Evolutionary conservation across 2,329 filamentous ascomycete genomes (phyloP), one percentile per base, ranked within the genome.

Genomic region (Fusarium algeriense): DNA sequence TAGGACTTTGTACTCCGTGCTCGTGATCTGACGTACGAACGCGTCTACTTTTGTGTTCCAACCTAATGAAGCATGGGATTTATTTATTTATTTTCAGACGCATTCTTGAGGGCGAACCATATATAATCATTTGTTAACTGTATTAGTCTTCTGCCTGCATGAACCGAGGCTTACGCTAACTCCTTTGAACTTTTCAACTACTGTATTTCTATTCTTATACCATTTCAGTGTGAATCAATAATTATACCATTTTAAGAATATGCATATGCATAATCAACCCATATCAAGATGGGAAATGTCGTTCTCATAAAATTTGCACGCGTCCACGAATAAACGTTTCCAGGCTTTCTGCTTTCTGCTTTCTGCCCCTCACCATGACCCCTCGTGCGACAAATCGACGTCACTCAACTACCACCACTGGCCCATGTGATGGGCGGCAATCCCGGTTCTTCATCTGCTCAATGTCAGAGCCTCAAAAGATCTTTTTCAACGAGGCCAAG

Each of bases 341-440:
- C 26, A 48, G 50, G 49, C 54, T 44, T 64, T 43, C 30, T 43
- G 28, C 54, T 44, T 64, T 43, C 30, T 43, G 28, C 59, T 46
- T 67, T 58, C 32, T 45, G 32, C 59, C 54, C 69, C 60, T 60
- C 59, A 40, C 30, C 43, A 60, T 66, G 56, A 54, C 45, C 37
- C 44, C 48, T 35, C 44, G 66, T 73, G 61, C 69, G 23, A 73
- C 66, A 37, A 48, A 54, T 60, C 60, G 53, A 70, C 66, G 69
- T 72, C 69, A 72, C 69, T 57, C 65, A 52, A 57, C 54, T 54
- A 20, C 49, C 61, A 70, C 66, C 34, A 19, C 45, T 55, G 37
- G 50, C 49, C 35, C 69, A 73, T 72, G 69, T 72, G 69, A 73
- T 72, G 38, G 65, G 66, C 57, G 69, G 69, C 57, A 73, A 72